Percentiles rank a stretch among this genome's conserved stretches.
phyloP scores from a whole-genome alignment of 164 flowering plant species.

The Litsea cubeba region DNA sequence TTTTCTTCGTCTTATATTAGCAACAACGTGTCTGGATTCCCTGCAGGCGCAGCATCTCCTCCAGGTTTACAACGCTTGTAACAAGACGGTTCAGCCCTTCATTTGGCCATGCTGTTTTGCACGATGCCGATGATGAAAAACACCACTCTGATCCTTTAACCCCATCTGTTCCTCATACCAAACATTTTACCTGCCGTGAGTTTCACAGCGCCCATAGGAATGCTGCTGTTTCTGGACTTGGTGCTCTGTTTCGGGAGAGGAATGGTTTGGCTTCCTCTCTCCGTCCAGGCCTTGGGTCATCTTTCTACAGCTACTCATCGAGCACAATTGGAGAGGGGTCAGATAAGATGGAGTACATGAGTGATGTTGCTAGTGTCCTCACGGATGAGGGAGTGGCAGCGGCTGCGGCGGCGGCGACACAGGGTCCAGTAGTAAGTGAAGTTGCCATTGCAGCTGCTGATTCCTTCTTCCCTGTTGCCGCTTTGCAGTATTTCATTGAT shows the following conservation, averaged over 20 bases:
- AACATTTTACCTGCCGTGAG: constrained; percentile 1
- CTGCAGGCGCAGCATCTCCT: constrained; percentile 41
- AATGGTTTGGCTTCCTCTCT: constrained; percentile 13
- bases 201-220: constrained; percentile 14
- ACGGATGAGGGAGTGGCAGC: no score
- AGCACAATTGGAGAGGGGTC: constrained; percentile 45
- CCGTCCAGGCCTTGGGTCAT: constrained; percentile 19
- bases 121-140: constrained; percentile 28
- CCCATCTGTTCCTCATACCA: constrained; percentile 8
- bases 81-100: constrained; percentile 41
- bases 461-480: constrained; percentile 64
- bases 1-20: neutral
- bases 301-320: constrained; percentile 43
- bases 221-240: constrained; percentile 18
- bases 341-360: constrained; percentile 33
- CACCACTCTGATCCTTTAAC: constrained; percentile 9
- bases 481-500: constrained; percentile 74
- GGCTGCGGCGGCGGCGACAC: constrained; percentile 12
- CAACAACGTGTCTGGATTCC: constrained; percentile 1
- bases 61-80: constrained; percentile 26
- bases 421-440: constrained; percentile 60
- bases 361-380: constrained; percentile 41
- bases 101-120: constrained; percentile 29
- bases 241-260: constrained; percentile 23
- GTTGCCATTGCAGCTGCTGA: constrained; percentile 91